Evolutionary conservation across 352 stramenopile genomes (phyloP).

Genomic region (Plasmopara halstedii): DNA sequence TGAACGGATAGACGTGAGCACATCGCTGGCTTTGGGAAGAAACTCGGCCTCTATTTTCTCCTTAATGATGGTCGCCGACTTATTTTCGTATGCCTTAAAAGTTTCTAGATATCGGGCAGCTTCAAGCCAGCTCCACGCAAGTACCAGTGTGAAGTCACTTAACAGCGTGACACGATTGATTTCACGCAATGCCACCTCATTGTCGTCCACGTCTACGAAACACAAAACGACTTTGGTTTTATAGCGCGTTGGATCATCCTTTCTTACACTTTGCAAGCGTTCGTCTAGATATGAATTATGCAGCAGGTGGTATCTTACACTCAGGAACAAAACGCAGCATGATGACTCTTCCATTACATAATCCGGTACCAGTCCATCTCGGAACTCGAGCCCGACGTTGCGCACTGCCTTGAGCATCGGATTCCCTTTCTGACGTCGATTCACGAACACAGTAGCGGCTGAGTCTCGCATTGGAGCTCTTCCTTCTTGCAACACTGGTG

Average conservation of each 20-base stretch:
- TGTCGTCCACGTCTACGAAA: constrained; percentile 94
- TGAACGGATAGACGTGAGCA: constrained; percentile 83
- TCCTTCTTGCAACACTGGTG: neutral
- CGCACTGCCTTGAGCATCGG: constrained; percentile 87
- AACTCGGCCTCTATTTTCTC: constrained; percentile 90
- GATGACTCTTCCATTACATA: constrained; percentile 88
- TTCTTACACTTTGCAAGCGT: constrained; percentile 84
- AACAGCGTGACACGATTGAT: constrained; percentile 90
- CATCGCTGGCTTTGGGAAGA: constrained; percentile 86
- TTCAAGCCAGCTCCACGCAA: constrained; percentile 92
- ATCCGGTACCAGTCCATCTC: constrained; percentile 88
- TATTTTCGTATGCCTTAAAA: constrained; percentile 94
- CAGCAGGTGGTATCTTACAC: constrained; percentile 84
- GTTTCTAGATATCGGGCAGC: constrained; percentile 95
- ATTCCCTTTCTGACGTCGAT: constrained; percentile 90
- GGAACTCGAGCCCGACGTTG: constrained; percentile 91
- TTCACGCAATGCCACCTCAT: constrained; percentile 84
- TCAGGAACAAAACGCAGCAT: constrained; percentile 88
- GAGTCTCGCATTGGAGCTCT: constrained; percentile 26
- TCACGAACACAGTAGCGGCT: constrained; percentile 62
- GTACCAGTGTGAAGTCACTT: constrained; percentile 89
- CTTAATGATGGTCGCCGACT: constrained; percentile 91
- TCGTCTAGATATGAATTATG: constrained; percentile 88
- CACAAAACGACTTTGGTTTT: constrained; percentile 90
- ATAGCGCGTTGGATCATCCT: constrained; percentile 66